Conservation (phyloP, 257 asterid genomes). For the Schizonepeta tenuifolia region DNA sequence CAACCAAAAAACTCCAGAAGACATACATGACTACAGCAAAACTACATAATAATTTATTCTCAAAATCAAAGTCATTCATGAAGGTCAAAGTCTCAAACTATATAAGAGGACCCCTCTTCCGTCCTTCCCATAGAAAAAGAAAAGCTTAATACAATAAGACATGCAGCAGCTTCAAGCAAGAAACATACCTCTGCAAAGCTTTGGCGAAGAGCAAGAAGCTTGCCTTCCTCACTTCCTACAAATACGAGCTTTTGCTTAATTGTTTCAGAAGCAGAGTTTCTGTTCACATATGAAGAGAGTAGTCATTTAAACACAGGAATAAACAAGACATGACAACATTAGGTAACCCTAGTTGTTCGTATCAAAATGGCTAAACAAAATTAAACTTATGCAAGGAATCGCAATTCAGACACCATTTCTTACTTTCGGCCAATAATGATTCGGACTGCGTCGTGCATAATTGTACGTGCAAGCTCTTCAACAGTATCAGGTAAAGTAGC, state of each 20-base stretch:
- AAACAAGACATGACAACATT: slow-evolving; percentile 21
- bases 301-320: slow-evolving; percentile 4
- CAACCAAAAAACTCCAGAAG: not conserved
- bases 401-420: slow-evolving; percentile 31
- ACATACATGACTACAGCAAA: not conserved
- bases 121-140: not conserved
- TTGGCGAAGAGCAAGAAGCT: slow-evolving; percentile 92
- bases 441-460: slow-evolving; percentile 93
- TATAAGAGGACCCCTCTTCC: not conserved
- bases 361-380: slow-evolving; percentile 3
- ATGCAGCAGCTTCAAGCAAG: slow-evolving; percentile 7
- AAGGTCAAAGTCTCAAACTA: slow-evolving; percentile 14
- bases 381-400: not conserved
- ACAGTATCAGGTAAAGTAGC: slow-evolving; percentile 95
- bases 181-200: slow-evolving; percentile 72
- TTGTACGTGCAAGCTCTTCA: slow-evolving; percentile 91
- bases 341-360: not conserved
- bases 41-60: slow-evolving; percentile 12
- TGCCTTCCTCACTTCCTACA: slow-evolving; percentile 98
- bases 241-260: slow-evolving; percentile 80
- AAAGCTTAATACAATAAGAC: not conserved
- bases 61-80: not conserved
- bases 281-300: slow-evolving; percentile 38
- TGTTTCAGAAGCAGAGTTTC: slow-evolving; percentile 85
- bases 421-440: slow-evolving; percentile 89